Evolutionary conservation across 257 asterid species (phyloP).

Genomic region (Solanum ossicruentum): DNA sequence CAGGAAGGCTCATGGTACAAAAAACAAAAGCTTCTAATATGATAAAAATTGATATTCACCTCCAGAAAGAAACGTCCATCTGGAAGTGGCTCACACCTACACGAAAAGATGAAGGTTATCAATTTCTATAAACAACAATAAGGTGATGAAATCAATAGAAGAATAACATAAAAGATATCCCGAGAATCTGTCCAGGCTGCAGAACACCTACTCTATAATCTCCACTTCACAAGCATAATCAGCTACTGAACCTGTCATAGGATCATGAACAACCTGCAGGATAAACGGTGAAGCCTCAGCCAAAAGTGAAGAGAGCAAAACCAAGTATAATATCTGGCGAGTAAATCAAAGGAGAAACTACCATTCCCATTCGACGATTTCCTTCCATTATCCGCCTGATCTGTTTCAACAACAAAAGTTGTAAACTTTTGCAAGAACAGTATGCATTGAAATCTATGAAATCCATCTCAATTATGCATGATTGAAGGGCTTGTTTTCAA

Average conservation of each 20-base stretch:
- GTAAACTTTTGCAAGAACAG: not conserved
- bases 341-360: slow-evolving; percentile 1
- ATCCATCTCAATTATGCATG: not conserved
- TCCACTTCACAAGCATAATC: slow-evolving; percentile 98
- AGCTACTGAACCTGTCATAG: slow-evolving; percentile 64
- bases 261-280: slow-evolving; percentile 60
- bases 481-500: not conserved
- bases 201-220: slow-evolving; percentile 70
- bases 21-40: not conserved
- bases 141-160: not conserved
- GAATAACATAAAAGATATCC: not conserved
- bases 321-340: not conserved
- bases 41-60: slow-evolving; percentile 29
- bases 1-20: not conserved
- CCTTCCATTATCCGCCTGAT: slow-evolving; percentile 99
- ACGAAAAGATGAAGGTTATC: slow-evolving; percentile 18
- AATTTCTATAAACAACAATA: slow-evolving; percentile 9
- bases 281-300: slow-evolving; percentile 9
- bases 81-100: slow-evolving; percentile 98
- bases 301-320: slow-evolving; percentile 5
- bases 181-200: not conserved
- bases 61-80: slow-evolving; percentile 97
- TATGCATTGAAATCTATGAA: not conserved
- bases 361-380: slow-evolving; percentile 98
- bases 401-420: slow-evolving; percentile 27